Conservation (phyloP, 2,329 filamentous ascomycete species). For the Exophiala bonariae region DNA sequence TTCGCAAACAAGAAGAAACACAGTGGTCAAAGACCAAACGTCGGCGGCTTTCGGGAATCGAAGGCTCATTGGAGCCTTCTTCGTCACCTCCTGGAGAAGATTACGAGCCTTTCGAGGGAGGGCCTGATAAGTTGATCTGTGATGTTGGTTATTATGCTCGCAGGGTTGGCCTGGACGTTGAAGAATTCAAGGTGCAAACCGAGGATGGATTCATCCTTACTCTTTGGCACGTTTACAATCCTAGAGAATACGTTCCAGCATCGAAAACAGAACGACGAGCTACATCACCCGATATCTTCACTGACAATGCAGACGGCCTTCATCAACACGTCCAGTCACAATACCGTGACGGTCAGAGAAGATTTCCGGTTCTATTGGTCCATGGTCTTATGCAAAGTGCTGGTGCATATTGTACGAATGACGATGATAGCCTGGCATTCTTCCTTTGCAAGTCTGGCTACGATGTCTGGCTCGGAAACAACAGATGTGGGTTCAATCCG, state of each 20-base stretch:
- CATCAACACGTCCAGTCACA: conserved; percentile 31
- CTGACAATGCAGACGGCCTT: conserved; percentile 34
- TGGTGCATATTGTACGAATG: conserved; percentile 86
- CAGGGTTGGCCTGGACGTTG: conserved; percentile 81
- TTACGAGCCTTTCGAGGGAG: conserved; percentile 77
- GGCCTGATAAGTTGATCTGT: conserved; percentile 73
- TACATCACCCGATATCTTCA: conserved; percentile 65
- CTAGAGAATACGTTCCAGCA: conserved; percentile 65
- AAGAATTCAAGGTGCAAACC: conserved; percentile 81
- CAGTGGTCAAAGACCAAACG: conserved; percentile 59
- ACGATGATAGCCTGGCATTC: conserved; percentile 86
- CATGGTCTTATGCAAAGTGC: conserved; percentile 86
- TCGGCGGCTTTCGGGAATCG: conserved; percentile 32
- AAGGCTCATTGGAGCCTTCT: conserved; percentile 25
- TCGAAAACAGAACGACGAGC: conserved; percentile 42
- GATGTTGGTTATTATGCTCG: conserved; percentile 85
- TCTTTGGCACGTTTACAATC: conserved; percentile 87
- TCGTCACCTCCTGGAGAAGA: conserved; percentile 43
- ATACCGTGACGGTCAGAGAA: conserved; percentile 48
- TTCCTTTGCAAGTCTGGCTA: conserved; percentile 89
- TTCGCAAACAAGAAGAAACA: conserved; percentile 58
- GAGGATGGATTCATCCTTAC: conserved; percentile 91
- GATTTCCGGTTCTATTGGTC: conserved; percentile 82
- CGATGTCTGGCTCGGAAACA: conserved; percentile 95
- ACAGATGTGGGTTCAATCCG: conserved; percentile 81